Base-by-base conservation (phyloP, 768 basidiomycete genomes). In the Chalciporus sphaerocephalus region DNA sequence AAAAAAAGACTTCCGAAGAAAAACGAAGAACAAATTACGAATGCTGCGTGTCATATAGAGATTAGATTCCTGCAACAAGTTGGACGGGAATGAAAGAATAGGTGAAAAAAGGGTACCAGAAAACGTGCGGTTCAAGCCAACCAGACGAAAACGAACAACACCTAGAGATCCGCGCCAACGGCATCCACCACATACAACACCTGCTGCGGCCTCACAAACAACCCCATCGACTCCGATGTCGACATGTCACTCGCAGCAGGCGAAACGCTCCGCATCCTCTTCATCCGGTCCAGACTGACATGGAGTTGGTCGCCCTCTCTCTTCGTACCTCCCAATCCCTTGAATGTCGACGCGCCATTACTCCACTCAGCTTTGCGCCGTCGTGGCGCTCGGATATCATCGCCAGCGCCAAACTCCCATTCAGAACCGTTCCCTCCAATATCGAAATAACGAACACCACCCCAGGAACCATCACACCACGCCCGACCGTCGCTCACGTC, bases 151-250 rank as follows among this genome's bases (percentile, higher is more conserved):
- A 25, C 38, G 20, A 6, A 24, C 6, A 33, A 24, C 10, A 33
- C 21, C 30, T 77, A 85, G 40, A 83, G 58, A 67, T 83, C 80
- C 11, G 75, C 67, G 4, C 81, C 87, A 33, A 87, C 81, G 27
- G 90, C 90, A 60, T 90, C 87, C 25, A 92, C 81, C 22, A 92
- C 89, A 60, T 92, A 91, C 42, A 92, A 69, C 44, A 92, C 87
- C 61, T 91, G 88, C 65, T 88, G 85, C 5, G 89, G 89, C 44
- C 89, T 69, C 38, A 92, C 88, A 57, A 92, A 92, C 37, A 92
- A 59, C 1, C 89, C 90, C 53, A 79, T 61, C 0, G 82, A 78
- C 66, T 92, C 81, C 62, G 80, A 58, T 55, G 66, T 64, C 68
- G 85, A 65, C 66, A 80, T 55, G 42, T 79, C 78, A 59, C 78